phyloP scores from a whole-genome alignment of 331 rosid species.

The Rosa hybrid region DNA sequence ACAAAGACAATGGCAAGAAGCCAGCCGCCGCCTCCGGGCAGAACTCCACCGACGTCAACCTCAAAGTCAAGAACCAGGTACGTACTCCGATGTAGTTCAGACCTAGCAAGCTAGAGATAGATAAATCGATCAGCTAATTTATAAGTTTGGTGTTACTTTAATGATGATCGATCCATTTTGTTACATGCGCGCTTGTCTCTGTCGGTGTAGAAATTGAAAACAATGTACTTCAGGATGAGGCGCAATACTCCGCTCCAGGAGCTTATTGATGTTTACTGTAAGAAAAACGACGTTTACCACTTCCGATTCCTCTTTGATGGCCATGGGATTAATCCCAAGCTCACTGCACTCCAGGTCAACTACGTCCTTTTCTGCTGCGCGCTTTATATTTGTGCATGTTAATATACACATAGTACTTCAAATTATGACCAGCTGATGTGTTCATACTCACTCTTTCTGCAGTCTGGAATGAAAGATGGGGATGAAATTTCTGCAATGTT shows the following conservation, averaged over 20 bases:
- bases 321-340: not conserved
- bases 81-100: not conserved
- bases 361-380: not conserved
- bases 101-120: not conserved
- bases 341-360: not conserved
- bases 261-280: not conserved
- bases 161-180: not conserved
- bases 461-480: conserved; percentile 3
- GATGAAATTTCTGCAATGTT: conserved; percentile 1
- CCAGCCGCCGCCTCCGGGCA: not conserved
- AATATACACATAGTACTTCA: not conserved
- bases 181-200: not conserved
- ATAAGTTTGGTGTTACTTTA: not conserved
- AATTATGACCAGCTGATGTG: not conserved
- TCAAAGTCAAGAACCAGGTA: not conserved
- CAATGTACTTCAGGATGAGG: conserved; percentile 5
- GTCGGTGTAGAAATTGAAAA: not conserved
- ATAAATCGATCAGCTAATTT: too few relatives aligned
- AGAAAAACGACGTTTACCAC: not conserved
- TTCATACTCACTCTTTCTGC: not conserved
- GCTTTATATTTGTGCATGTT: not conserved
- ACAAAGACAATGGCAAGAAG: not conserved
- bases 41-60: not conserved
- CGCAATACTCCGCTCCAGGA: not conserved
- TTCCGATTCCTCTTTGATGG: not conserved